Percentiles rank a stretch among this genome's conserved stretches.
Conservation (phyloP, 257 asterid genomes). For the Solanum corneliomulleri region DNA sequence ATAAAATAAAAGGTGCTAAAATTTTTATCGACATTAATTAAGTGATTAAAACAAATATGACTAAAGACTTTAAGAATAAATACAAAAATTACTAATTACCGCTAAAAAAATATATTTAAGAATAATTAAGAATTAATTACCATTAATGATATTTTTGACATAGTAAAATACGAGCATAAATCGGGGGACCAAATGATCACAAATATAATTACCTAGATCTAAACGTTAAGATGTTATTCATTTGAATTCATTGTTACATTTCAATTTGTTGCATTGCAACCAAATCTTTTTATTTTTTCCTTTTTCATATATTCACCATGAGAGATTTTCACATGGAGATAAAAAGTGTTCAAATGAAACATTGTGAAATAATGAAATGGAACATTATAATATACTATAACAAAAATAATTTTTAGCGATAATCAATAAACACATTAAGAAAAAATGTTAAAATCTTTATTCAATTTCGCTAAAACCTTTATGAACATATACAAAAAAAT, state of each 20-base stretch:
- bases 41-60: rapidly evolving
- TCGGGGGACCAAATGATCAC: background rate
- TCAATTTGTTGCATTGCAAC: background rate
- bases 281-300: background rate
- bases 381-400: background rate
- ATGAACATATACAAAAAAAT: no score
- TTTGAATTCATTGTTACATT: background rate
- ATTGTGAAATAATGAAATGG: background rate
- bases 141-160: rapidly evolving
- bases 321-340: background rate
- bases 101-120: no score
- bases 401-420: no score
- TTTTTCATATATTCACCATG: background rate
- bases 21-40: no score
- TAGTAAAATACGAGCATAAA: background rate
- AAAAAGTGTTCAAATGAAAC: background rate
- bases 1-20: no score
- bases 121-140: no score
- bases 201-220: background rate
- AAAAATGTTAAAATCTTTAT: no score
- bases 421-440: no score
- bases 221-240: background rate
- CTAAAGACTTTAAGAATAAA: rapidly evolving
- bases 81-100: rapidly evolving
- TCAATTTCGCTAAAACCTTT: rapidly evolving